Evolutionary conservation across 176 grass and related monocot species (phyloP), one percentile per base, ranked within the genome.

Genomic region (Bolboschoenus planiculmis): DNA sequence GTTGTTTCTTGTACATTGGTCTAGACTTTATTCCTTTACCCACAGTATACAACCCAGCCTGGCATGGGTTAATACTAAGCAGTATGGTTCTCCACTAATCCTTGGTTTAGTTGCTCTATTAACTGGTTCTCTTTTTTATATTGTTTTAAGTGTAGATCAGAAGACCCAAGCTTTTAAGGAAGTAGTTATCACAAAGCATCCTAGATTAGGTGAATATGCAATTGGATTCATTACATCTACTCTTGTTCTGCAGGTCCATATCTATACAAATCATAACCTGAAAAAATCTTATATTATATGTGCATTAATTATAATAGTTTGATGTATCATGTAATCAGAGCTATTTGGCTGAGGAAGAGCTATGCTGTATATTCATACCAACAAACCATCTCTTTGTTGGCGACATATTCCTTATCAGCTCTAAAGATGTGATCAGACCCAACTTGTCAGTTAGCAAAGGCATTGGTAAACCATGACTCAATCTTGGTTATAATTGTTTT

Each of bases 221-320:
- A 92, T 96, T 84, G 93, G 93, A 81, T 96, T 96, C 87, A 92
- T 96, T 70, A 96, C 93, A 75, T 96, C 93, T 18, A 84, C 87
- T 74, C 86, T 96, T 87, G 86, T 92, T 50, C 93, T 96, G 85
- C 93, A 92, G 93, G 93, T 95, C 29, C 44, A 9, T 53, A 31
- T 71, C 7, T 16, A 37, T 37, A 58, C n/a, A 9, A 20, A 43
- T 44, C 40, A 58, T 68, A n/a, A 67, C 76, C 56, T 82, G 83
- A 39, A 77, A 85, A 31, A n/a, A n/a, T n/a, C 46, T 21, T n/a
- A n/a, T 36, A 55, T n/a, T 75, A 70, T 64, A 42, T 48, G 56
- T 79, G 51, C 53, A 88, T 14, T 53, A 8, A 33, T 42, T 40
- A 62, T 81, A 53, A 42, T 81, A 54, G 4, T 4, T 55, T 15